Percentiles rank a stretch among this genome's conserved stretches.
Evolutionary conservation across 2,329 filamentous ascomycete genomes (phyloP).

Genomic region (Sporothrix phasma): DNA sequence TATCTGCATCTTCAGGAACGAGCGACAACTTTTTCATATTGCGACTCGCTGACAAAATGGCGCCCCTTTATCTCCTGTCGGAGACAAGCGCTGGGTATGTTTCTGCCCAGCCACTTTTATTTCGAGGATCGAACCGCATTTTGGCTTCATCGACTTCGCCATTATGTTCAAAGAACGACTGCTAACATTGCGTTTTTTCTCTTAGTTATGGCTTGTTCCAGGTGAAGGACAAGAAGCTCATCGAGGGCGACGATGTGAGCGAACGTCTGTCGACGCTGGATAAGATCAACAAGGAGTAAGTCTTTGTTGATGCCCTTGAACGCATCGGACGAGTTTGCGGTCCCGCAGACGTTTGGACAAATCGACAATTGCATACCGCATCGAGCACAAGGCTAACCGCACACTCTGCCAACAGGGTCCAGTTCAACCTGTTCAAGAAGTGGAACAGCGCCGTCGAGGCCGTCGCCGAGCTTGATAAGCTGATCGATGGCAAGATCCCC

Average conservation of each 20-base stretch:
- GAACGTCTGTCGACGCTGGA: conserved; percentile 66
- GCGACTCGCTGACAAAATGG: conserved; percentile 42
- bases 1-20: neutral
- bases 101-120: conserved; percentile 5
- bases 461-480: conserved; percentile 76
- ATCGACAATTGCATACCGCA: neutral
- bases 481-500: conserved; percentile 92
- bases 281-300: conserved; percentile 77
- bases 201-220: conserved; percentile 93
- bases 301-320: conserved; percentile 20
- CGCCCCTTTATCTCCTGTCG: conserved; percentile 77
- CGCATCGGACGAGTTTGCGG: too few species aligned
- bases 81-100: conserved; percentile 78
- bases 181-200: conserved; percentile 24
- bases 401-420: conserved; percentile 48
- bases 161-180: neutral
- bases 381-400: neutral
- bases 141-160: neutral
- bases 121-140: neutral
- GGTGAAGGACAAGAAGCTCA: conserved; percentile 94
- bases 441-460: conserved; percentile 89
- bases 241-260: conserved; percentile 75
- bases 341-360: too few species aligned
- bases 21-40: neutral
- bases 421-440: conserved; percentile 94